Conservation (phyloP, 257 asterid genomes). For the Leptodermis oblonga region DNA sequence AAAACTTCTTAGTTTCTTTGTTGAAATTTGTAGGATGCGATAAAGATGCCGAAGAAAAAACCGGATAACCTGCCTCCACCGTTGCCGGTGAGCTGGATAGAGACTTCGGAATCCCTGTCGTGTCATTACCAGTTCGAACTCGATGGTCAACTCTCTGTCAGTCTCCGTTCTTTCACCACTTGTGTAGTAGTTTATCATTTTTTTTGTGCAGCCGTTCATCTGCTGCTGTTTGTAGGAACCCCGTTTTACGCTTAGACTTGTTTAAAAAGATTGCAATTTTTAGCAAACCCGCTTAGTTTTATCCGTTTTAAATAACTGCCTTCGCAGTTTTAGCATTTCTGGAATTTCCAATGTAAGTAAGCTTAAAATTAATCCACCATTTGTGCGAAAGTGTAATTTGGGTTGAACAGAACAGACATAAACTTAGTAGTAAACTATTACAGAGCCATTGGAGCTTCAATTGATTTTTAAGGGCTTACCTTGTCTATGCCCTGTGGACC, state of each 20-base stretch:
- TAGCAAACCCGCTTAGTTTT: not conserved
- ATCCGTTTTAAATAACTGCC: not conserved
- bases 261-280: not conserved
- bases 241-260: not conserved
- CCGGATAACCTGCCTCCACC: conserved; percentile 27
- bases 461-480: not conserved
- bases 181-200: not conserved
- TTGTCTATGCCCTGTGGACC: not conserved
- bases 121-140: conserved; percentile 65
- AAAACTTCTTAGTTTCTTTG: not conserved
- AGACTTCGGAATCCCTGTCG: conserved; percentile 67
- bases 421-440: not conserved
- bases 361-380: not conserved
- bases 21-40: conserved; percentile 37
- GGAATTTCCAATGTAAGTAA: not conserved
- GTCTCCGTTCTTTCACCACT: conserved; percentile 17
- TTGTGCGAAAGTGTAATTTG: not conserved
- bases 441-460: not conserved
- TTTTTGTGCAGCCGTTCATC: not conserved
- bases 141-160: conserved; percentile 72
- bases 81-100: conserved; percentile 70
- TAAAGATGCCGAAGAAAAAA: conserved; percentile 48
- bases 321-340: not conserved
- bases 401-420: not conserved
- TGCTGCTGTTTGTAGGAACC: not conserved